Base-by-base conservation (phyloP, 2,329 filamentous ascomycete genomes). In the Hypoxylon sp. region DNA sequence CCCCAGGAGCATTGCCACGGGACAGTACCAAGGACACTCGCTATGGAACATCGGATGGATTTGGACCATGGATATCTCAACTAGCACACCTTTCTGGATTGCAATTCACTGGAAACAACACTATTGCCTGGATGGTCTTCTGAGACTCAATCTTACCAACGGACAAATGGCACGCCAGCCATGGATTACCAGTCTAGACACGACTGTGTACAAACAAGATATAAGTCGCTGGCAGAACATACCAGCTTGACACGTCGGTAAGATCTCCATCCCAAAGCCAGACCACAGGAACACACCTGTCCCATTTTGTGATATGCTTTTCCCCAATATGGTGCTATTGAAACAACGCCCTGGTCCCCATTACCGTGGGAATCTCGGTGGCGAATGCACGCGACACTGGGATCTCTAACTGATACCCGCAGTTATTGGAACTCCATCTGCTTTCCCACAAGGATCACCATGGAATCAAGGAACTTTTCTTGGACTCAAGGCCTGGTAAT, bases 141-240 rank as follows among this genome's bases (percentile, higher is more conserved):
- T 37, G n/a, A 46, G 41, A 47, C 39, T 41, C 55, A 59, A 17
- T 52, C 20, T 53, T 19, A 26, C 26, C 26, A 15, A 55, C 37
- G 58, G 56, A 68, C 53, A 61, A 58, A 49, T 65, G 62, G 59
- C 65, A 58, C 37, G 44, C 62, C 67, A 44, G 64, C 67, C 59
- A 62, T 62, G 67, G 64, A 69, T 57, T 48, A 54, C 34, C 20
- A 61, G 57, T 55, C 64, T 64, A 32, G 48, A 19, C 20, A 57
- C 59, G 59, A 57, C 59, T 48, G 39, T 63, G 47, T 39, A 34
- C 41, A 56, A 67, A 60, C 24, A 55, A 34, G 17, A 41, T 28
- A 39, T 17, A 34, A 34, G 28, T 59, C 30, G 46, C 54, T 62
- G 55, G 44, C 43, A 44, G 8, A 6, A 41, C 37, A 57, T 43